Base-by-base conservation (phyloP, 176 grass and related monocot species). In the Stipa capillata region DNA sequence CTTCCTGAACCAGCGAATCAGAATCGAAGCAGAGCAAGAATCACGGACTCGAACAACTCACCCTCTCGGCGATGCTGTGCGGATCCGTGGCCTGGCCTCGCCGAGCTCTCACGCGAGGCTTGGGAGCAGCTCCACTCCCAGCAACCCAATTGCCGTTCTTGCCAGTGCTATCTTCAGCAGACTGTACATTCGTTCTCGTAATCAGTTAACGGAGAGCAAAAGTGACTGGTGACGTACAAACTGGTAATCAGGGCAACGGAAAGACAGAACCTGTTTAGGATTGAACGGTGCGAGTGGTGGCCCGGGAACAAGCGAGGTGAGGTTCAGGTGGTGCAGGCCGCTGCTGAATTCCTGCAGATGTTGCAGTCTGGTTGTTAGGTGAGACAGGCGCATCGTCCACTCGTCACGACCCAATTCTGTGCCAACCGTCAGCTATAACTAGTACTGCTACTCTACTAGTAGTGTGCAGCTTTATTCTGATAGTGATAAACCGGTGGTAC, bases 61-160 rank as follows among this genome's bases (percentile, higher is more conserved):
- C 86, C 76, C 81, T 84, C 60, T 84, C 76, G 3, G 86, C 81
- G 11, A 88, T 84, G 81, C 86, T 84, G 59, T 88, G 86, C n/a
- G 75, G 81, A 69, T 88, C 81, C 9, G 81, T 88, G 20, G 86
- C 86, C 51, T 79, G 81, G 42, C 81, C 86, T 7, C 81, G 81
- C 25, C 76, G 81, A 60, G 86, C 76, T 21, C 81, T 68, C 3
- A 73, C 14, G 0, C 86, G 75, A 16, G 68, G 41, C 42, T 69
- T 88, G 7, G 74, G 48, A 66, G 74, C 57, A 62, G 16, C 29
- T 3, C 28, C 58, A 33, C n/a, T 83, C 39, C 16, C 74, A 48
- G 41, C 31, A 56, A 10, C 20, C 13, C 12, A 66, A 58, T 31
- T 73, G 15, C 57, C 80, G 45, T 50, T n/a, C 15, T 49, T 79